These are phyloP conservation scores for Ascochyta viciae-villosae DNA, from an alignment of 2,329 filamentous ascomycete genomes.

Conservation along the genomic window DNA sequence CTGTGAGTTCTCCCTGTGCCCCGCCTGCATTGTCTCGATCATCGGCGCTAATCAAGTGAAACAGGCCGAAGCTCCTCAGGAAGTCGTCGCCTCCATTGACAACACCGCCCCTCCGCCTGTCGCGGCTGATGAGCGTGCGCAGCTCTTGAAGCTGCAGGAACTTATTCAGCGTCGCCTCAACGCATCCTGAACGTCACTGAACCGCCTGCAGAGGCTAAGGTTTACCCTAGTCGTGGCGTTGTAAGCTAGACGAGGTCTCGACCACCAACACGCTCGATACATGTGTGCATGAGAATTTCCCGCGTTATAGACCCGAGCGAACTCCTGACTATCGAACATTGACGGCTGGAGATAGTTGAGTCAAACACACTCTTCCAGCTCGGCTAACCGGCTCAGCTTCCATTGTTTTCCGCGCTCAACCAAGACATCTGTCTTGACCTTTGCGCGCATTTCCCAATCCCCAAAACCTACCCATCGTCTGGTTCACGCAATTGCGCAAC, in stretches of 20 bases:
- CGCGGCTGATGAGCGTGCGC: constrained; percentile 35
- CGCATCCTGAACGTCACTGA: constrained; percentile 27
- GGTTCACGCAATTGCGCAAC: constrained; percentile 6
- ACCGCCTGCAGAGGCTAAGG: constrained; percentile 20
- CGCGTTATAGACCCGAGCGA: constrained; percentile 5
- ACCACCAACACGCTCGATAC: constrained; percentile 23
- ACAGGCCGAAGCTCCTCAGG: constrained; percentile 50
- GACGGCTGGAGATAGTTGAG: neutral
- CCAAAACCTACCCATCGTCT: neutral
- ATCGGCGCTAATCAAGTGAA: constrained; percentile 47
- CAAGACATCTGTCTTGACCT: constrained; percentile 23
- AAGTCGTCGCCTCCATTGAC: constrained; percentile 42
- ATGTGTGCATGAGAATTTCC: constrained; percentile 12
- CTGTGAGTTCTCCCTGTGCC: constrained; percentile 59
- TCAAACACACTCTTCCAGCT: neutral
- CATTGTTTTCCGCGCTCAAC: constrained; percentile 16
- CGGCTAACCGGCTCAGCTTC: constrained; percentile 19
- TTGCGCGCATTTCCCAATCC: constrained; percentile 2
- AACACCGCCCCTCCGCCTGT: constrained; percentile 35
- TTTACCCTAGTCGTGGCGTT: constrained; percentile 27
- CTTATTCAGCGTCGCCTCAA: constrained; percentile 43
- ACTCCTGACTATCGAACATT: neutral
- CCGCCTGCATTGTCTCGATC: constrained; percentile 37
- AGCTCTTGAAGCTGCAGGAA: constrained; percentile 41
- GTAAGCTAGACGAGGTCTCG: constrained; percentile 30